A percentile compares a stretch with the other conserved stretches of the same genome.
Evolutionary conservation across 805 yeast genomes (phyloP).

Genomic region (Candida maris): DNA sequence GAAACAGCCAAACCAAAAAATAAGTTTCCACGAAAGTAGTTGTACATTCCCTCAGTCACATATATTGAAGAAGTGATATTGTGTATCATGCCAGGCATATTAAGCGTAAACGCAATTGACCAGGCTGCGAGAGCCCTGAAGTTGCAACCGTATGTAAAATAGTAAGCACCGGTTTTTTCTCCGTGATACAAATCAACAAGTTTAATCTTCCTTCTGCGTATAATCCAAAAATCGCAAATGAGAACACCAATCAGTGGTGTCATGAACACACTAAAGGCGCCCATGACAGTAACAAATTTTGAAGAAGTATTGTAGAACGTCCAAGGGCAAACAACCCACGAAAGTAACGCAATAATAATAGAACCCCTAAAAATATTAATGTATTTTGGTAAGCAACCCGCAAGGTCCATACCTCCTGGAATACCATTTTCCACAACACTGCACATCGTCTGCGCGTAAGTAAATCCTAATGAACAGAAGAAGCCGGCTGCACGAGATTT

Average conservation of each 20-base stretch:
- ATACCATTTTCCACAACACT: slow-evolving; percentile 36
- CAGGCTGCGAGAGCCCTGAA: slow-evolving; percentile 39
- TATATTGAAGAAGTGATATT: slow-evolving; percentile 15
- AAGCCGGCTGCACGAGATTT: slow-evolving; percentile 45
- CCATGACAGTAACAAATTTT: slow-evolving; percentile 40
- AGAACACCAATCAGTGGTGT: slow-evolving; percentile 70
- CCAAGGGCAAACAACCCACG: slow-evolving; percentile 40
- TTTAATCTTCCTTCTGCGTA: slow-evolving; percentile 44
- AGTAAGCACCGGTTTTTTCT: slow-evolving; percentile 29
- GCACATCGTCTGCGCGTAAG: slow-evolving; percentile 33
- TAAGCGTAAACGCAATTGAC: slow-evolving; percentile 41
- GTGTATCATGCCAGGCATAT: slow-evolving; percentile 45
- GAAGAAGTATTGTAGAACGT: slow-evolving; percentile 33
- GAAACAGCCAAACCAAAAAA: slow-evolving; percentile 30
- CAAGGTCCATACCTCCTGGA: slow-evolving; percentile 47
- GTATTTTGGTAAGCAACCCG: slow-evolving; percentile 42
- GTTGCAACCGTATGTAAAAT: slow-evolving; percentile 38
- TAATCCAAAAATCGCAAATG: slow-evolving; percentile 55
- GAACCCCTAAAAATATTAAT: slow-evolving; percentile 43
- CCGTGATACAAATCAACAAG: slow-evolving; percentile 55
- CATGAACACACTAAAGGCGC: slow-evolving; percentile 32
- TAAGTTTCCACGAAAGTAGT: slow-evolving; percentile 41
- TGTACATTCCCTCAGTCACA: slow-evolving; percentile 34
- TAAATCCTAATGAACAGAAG: slow-evolving; percentile 37
- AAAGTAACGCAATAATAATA: slow-evolving; percentile 29